These are phyloP conservation scores for Dacryopinax primogenitus DNA, from an alignment of 768 basidiomycete species.

Conservation along the genomic window DNA sequence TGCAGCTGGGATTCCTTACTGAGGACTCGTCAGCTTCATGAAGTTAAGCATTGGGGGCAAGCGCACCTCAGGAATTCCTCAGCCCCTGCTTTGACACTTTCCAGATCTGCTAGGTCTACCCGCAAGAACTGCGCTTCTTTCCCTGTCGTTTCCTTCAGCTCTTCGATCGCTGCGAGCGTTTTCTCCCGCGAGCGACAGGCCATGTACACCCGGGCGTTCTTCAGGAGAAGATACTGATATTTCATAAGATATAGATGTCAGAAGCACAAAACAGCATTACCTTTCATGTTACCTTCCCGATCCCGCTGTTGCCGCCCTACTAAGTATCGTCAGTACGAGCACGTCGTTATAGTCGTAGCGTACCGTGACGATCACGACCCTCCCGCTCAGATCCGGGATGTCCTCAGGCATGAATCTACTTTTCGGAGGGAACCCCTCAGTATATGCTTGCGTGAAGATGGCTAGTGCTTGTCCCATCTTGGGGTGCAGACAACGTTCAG, in stretches of 20 bases:
- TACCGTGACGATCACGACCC: conserved; percentile 32
- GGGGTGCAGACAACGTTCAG: too few relatives aligned
- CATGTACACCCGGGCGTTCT: conserved; percentile 17
- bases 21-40: background rate
- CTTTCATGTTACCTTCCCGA: background rate
- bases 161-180: conserved; percentile 9
- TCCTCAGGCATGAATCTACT: conserved; percentile 15
- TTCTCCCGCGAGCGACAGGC: conserved; percentile 12
- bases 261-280: background rate
- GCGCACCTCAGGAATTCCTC: conserved; percentile 13
- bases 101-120: conserved; percentile 15
- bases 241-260: background rate
- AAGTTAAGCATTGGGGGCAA: background rate
- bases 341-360: too few relatives aligned
- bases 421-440: background rate
- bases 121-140: conserved; percentile 8
- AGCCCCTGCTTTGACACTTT: conserved; percentile 6
- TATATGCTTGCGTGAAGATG: background rate
- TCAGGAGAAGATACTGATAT: conserved; percentile 9
- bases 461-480: background rate
- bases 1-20: conserved; percentile 12
- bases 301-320: too few relatives aligned
- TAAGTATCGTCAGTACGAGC: too few relatives aligned
- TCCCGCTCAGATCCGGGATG: conserved; percentile 30
- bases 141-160: conserved; percentile 12